These are phyloP conservation scores for Tylopilus rubrobrunneus DNA, from an alignment of 768 basidiomycete species.

Conservation along the genomic window DNA sequence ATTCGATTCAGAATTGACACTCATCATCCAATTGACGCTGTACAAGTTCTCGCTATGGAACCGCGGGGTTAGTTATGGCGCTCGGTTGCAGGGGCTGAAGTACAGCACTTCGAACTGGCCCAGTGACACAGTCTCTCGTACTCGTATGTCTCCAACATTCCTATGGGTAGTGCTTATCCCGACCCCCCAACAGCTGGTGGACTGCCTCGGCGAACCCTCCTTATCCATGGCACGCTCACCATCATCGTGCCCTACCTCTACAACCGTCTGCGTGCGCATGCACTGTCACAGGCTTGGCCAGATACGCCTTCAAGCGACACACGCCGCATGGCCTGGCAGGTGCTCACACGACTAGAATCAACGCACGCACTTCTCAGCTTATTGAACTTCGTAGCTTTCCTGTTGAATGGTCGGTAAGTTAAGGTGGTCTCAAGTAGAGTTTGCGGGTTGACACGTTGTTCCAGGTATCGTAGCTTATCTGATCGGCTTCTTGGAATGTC, in stretches of 20 bases:
- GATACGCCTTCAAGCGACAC: slow-evolving; percentile 80
- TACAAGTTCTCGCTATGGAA: slow-evolving; percentile 86
- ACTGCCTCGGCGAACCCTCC: slow-evolving; percentile 55
- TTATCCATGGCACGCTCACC: slow-evolving; percentile 69
- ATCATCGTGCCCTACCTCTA: slow-evolving; percentile 78
- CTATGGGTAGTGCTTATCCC: background rate
- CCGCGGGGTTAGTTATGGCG: slow-evolving; percentile 76
- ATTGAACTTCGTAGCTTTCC: slow-evolving; percentile 75
- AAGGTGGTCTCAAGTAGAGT: background rate
- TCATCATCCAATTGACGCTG: slow-evolving; percentile 66
- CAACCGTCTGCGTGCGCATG: slow-evolving; percentile 65
- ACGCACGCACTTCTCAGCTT: slow-evolving; percentile 58
- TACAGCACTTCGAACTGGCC: slow-evolving; percentile 39
- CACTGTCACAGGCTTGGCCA: slow-evolving; percentile 85
- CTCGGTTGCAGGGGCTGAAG: slow-evolving; percentile 72
- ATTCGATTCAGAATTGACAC: slow-evolving; percentile 70
- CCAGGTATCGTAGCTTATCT: slow-evolving; percentile 79
- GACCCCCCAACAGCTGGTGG: slow-evolving; percentile 50
- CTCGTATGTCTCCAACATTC: slow-evolving; percentile 19
- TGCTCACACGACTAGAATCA: slow-evolving; percentile 65
- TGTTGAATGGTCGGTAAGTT: slow-evolving; percentile 81
- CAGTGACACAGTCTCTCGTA: slow-evolving; percentile 8
- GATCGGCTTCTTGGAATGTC: slow-evolving; percentile 75
- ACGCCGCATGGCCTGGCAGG: slow-evolving; percentile 69
- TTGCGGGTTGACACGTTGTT: slow-evolving; percentile 1